Evolutionary conservation across 2,329 filamentous ascomycete species (phyloP).

Genomic region (Pseudogymnoascus verrucosus): DNA sequence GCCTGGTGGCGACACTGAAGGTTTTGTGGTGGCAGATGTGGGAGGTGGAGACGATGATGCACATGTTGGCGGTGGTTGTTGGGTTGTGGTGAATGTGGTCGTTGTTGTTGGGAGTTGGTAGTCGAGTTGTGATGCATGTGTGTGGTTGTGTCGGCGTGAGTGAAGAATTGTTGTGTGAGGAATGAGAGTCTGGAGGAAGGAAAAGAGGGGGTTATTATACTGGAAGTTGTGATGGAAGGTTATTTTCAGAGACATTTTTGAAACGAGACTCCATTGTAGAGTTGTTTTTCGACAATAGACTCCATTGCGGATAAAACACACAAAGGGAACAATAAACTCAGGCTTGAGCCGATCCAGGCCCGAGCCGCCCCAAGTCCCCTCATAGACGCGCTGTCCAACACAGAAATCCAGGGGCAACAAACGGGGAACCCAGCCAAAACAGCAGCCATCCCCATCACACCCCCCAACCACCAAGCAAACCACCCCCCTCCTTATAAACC

Average conservation of each 20-base stretch:
- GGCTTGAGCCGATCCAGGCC: too few species aligned
- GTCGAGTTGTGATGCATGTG: neutral
- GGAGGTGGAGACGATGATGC: neutral
- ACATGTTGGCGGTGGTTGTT: neutral
- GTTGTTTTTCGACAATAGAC: neutral
- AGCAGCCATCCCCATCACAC: slow-evolving; percentile 9
- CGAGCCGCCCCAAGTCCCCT: neutral
- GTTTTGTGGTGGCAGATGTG: neutral
- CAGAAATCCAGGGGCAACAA: neutral
- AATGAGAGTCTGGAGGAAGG: neutral
- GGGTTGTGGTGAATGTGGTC: neutral
- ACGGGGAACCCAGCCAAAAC: neutral
- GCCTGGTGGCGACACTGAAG: neutral
- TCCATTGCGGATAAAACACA: neutral
- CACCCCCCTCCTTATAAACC: slow-evolving; percentile 11
- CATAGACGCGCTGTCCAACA: neutral
- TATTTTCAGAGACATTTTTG: neutral
- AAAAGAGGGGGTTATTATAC: neutral
- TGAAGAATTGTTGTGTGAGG: neutral
- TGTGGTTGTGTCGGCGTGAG: neutral
- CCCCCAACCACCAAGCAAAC: neutral
- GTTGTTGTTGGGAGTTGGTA: neutral
- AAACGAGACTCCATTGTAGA: neutral
- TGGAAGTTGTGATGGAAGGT: neutral
- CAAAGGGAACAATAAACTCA: neutral